Percentiles rank a stretch among this genome's conserved stretches.
Conservation (phyloP, 2,329 filamentous ascomycete genomes). For the Diaporthe batatas region DNA sequence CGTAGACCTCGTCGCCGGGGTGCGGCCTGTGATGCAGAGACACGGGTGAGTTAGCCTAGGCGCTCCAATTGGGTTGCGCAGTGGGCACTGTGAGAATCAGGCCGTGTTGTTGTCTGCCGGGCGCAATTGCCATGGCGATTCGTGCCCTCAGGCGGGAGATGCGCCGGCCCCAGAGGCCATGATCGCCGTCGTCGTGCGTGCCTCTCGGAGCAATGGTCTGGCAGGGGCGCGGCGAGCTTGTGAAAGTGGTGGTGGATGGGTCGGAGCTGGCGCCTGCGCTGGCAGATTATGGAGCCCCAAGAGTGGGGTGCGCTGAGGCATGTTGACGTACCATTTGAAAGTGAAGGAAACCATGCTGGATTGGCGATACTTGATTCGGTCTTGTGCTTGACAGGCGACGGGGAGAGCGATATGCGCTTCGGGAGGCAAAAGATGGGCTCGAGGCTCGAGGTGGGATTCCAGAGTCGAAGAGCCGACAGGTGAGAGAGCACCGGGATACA, state of each 20-base stretch:
- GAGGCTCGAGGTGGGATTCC: conserved; percentile 3
- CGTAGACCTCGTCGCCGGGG: conserved; percentile 87
- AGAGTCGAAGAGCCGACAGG: neutral
- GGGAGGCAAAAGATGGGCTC: conserved; percentile 1
- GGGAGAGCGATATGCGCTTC: neutral
- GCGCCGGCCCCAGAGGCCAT: conserved; percentile 32
- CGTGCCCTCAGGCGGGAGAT: conserved; percentile 32
- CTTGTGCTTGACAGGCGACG: neutral
- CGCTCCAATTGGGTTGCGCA: conserved; percentile 3
- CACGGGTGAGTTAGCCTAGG: conserved; percentile 9
- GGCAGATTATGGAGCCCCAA: conserved; percentile 34
- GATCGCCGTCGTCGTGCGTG: conserved; percentile 18
- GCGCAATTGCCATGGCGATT: conserved; percentile 3
- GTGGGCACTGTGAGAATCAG: conserved; percentile 27
- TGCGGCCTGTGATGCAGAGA: conserved; percentile 75
- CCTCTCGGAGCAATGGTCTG: conserved; percentile 14
- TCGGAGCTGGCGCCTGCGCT: conserved; percentile 33
- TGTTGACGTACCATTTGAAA: conserved; percentile 43
- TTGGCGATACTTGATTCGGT: conserved; percentile 14
- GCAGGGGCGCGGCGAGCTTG: conserved; percentile 20
- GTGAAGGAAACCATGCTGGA: conserved; percentile 40
- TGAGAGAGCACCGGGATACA: neutral
- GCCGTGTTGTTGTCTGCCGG: neutral
- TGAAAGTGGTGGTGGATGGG: conserved; percentile 21
- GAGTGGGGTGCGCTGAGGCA: conserved; percentile 27